phyloP scores from a whole-genome alignment of 768 basidiomycete species.

The Mycena pura region DNA sequence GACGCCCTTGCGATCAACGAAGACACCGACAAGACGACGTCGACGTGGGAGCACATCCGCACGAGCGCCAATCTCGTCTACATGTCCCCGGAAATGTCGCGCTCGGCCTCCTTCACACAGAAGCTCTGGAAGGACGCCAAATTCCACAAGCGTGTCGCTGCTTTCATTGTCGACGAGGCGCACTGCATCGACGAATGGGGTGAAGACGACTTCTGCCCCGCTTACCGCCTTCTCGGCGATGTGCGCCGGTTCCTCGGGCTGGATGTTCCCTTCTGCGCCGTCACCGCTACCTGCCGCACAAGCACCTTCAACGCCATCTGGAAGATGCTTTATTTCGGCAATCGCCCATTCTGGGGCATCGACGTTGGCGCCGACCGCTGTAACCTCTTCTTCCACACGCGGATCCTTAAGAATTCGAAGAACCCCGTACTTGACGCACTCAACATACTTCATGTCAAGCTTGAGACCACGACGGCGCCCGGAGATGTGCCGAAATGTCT shows the following conservation, averaged over 20 bases:
- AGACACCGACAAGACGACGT: not conserved
- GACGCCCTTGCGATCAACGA: conserved; percentile 9
- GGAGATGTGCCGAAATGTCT: conserved; percentile 22
- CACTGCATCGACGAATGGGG: conserved; percentile 44
- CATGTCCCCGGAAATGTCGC: conserved; percentile 27
- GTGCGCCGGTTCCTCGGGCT: conserved; percentile 32
- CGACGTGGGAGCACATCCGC: not conserved
- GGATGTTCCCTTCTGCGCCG: conserved; percentile 36
- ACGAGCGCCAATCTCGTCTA: conserved; percentile 2
- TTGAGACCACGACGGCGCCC: conserved; percentile 8
- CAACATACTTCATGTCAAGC: conserved; percentile 16
- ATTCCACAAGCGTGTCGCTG: conserved; percentile 32
- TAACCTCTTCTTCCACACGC: conserved; percentile 32
- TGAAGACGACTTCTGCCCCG: conserved; percentile 33
- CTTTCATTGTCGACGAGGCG: conserved; percentile 40
- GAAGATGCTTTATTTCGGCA: conserved; percentile 32
- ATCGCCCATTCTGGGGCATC: conserved; percentile 41
- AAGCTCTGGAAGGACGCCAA: conserved; percentile 36
- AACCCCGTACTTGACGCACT: conserved; percentile 28
- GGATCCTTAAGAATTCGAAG: conserved; percentile 15
- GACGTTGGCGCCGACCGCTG: conserved; percentile 34
- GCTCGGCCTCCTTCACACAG: conserved; percentile 30
- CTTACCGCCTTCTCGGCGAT: conserved; percentile 30
- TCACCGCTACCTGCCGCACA: conserved; percentile 34
- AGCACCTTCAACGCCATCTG: conserved; percentile 36